phyloP scores from a whole-genome alignment of 306 rosid genomes.

The Styphnolobium japonicum region DNA sequence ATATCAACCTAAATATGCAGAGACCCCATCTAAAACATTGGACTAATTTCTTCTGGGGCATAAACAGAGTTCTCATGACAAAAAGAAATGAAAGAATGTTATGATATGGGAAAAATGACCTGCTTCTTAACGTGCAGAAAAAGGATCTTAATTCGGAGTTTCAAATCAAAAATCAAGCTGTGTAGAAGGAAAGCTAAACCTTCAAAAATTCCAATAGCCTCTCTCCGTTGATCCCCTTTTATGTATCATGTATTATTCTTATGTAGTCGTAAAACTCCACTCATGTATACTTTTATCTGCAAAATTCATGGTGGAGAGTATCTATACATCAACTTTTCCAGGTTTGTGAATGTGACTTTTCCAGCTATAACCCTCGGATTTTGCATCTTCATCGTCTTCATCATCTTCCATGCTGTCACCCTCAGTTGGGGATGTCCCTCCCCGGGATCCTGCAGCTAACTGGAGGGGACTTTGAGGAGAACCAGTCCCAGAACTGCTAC shows the following conservation, averaged over 20 bases:
- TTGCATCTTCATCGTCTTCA: slow-evolving; percentile 79
- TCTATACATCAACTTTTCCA: slow-evolving; percentile 74
- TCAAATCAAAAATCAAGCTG: slow-evolving; percentile 44
- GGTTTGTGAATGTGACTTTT: slow-evolving; percentile 48
- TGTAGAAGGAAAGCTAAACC: slow-evolving; percentile 61
- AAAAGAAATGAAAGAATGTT: slow-evolving; percentile 33
- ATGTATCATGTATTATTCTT: slow-evolving; percentile 50
- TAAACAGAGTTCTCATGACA: slow-evolving; percentile 1
- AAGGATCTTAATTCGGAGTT: slow-evolving; percentile 36
- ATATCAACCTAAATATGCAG: slow-evolving; percentile 9
- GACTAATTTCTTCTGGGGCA: slow-evolving; percentile 22
- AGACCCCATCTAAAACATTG: slow-evolving; percentile 7
- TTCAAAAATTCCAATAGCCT: slow-evolving; percentile 62
- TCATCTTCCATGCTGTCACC: slow-evolving; percentile 73
- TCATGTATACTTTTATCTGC: slow-evolving; percentile 69
- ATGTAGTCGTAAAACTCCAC: slow-evolving; percentile 53
- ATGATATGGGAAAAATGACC: slow-evolving; percentile 25
- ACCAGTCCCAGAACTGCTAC: slow-evolving; percentile 70
- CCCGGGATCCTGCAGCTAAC: slow-evolving; percentile 52
- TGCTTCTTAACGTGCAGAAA: slow-evolving; percentile 17
- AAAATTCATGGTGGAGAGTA: slow-evolving; percentile 69
- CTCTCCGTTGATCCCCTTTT: slow-evolving; percentile 48
- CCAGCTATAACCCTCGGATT: slow-evolving; percentile 81
- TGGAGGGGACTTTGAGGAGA: slow-evolving; percentile 96
- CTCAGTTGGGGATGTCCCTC: slow-evolving; percentile 60